Conservation (phyloP, 208 protist genomes). For the Trypanosoma platydactyli region DNA sequence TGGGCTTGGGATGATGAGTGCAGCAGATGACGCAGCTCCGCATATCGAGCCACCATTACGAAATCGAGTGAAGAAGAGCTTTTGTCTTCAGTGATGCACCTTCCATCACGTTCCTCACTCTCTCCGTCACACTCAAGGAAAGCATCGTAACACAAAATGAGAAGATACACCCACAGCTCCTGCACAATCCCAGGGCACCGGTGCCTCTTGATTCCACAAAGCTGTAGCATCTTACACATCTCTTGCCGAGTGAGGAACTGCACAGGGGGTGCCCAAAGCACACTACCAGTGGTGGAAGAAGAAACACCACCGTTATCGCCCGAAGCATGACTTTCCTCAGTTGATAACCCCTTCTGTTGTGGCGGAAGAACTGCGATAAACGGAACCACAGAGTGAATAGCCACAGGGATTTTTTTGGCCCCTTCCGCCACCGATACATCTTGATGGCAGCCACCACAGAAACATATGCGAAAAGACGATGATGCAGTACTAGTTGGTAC, state of each 20-base stretch:
- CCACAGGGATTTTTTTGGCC: too few species aligned
- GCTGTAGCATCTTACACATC: slow-evolving; percentile 11
- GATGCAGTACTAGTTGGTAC: too few species aligned
- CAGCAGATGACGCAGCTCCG: background rate
- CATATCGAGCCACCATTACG: slow-evolving; percentile 16
- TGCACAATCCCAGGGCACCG: slow-evolving; percentile 28
- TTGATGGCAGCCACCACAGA: too few species aligned
- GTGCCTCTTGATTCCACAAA: slow-evolving; percentile 64
- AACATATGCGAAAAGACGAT: too few species aligned
- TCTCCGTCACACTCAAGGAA: background rate
- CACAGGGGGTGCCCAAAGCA: slow-evolving; percentile 9
- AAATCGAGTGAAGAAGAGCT: background rate
- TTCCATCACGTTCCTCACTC: background rate
- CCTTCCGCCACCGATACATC: too few species aligned
- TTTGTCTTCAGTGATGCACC: background rate
- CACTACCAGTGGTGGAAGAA: background rate
- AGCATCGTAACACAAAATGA: slow-evolving; percentile 24
- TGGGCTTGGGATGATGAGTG: background rate
- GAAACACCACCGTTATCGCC: background rate
- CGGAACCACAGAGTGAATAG: background rate
- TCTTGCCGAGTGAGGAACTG: slow-evolving; percentile 22
- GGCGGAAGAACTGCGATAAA: slow-evolving; percentile 6
- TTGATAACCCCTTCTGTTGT: background rate
- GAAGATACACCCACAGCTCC: slow-evolving; percentile 36
- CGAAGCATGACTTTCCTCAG: background rate